Evolutionary conservation across 2,329 filamentous ascomycete species (phyloP), one percentile per base, ranked within the genome.

Genomic region (Leptographium galeiforme): DNA sequence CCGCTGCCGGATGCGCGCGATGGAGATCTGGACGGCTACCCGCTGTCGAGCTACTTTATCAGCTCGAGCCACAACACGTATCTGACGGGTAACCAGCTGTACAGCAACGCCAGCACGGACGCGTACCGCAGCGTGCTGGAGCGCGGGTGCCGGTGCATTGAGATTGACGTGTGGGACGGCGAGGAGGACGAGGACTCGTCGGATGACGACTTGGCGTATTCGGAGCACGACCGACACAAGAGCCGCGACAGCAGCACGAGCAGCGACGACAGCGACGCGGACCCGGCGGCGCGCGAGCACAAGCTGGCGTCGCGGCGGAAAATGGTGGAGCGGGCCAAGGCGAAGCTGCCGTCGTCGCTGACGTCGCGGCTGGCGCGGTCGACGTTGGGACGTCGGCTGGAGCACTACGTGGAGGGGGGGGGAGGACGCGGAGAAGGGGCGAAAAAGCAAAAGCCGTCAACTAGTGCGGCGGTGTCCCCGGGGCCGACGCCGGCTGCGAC

Each of bases 1-100:
- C 72, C 73, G 2, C 66, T 66, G 19, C 61, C 62, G 30, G 57
- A 67, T 2, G 33, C 16, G 6, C 63, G n/a, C n/a, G n/a, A n/a
- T n/a, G n/a, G 71, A 53, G 76, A 81, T 53, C 76, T 93, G 53
- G 79, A 88, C 51, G 34, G 36, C 47, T 85, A 82, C 62, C 90
- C 90, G 0, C 71, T 96, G 57, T 86, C 89, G 55, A 89, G 89
- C 68, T 96, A 96, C 69, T 95, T 89, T 68, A 88, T 96, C 64
- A 94, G 85, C 57, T 95, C 88, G 61, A 95, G 89, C 54, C 90
- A 96, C 74, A 96, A 96, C 69, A 96, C 90, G 0, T 96, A 96
- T 61, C 78, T 96, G 25, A 80, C 89, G 1, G 90, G 90, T 30
- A 87, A 91, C 64, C 90, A 96, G 71, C 81, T 95, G 14, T 88